These are phyloP conservation scores for Straminergon stramineum DNA, from an alignment of 225 moss, liverwort and hornwort species.

Conservation along the genomic window DNA sequence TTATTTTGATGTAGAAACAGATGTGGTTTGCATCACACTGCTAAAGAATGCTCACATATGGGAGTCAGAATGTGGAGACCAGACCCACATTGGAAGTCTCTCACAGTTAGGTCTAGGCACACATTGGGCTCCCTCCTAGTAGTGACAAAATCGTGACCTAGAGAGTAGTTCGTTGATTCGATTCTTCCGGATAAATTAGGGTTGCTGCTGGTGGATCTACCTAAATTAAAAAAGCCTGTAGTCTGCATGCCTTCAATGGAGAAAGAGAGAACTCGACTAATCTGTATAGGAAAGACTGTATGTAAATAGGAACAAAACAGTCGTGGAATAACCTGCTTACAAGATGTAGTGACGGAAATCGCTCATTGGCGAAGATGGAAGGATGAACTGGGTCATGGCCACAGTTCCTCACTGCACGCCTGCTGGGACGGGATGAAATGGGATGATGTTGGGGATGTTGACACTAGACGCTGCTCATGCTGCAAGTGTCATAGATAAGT, in stretches of 20 bases:
- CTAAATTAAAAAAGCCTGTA: not conserved
- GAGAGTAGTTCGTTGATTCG: not conserved
- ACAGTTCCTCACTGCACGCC: not conserved
- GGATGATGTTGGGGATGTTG: not conserved
- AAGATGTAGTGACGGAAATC: not conserved
- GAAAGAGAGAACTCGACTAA: not conserved
- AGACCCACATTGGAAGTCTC: not conserved
- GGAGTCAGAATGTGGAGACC: not conserved
- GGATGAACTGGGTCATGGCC: not conserved
- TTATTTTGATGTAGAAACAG: slow-evolving; percentile 26
- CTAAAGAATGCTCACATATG: slow-evolving; percentile 29
- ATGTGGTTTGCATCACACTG: slow-evolving; percentile 30
- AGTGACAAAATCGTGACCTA: slow-evolving; percentile 25
- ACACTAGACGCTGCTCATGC: too few relatives aligned
- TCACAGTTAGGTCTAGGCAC: not conserved
- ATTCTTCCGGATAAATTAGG: slow-evolving; percentile 21
- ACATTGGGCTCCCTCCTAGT: not conserved
- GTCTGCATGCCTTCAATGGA: not conserved
- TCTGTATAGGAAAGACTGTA: not conserved
- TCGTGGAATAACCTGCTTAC: not conserved
- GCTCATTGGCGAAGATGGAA: not conserved
- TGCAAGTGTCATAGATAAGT: not conserved
- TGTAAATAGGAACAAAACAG: not conserved
- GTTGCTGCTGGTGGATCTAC: not conserved
- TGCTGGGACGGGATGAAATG: not conserved